Evolutionary conservation across 2,329 filamentous ascomycete genomes (phyloP), one percentile per base, ranked within the genome.

Genomic region (Alternaria sp.): DNA sequence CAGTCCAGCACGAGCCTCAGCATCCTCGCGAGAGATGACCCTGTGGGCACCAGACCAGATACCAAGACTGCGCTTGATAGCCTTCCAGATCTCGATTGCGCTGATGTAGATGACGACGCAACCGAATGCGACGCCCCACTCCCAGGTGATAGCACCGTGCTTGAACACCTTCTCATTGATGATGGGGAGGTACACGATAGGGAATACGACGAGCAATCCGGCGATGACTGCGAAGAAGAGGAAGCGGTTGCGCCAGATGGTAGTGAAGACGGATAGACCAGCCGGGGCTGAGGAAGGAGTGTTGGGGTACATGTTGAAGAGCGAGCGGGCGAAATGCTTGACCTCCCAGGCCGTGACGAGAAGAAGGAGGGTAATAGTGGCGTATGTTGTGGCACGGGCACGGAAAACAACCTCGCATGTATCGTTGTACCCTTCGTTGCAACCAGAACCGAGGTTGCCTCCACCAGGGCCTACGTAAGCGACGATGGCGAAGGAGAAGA

Each of bases 301-400:
- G 54, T 72, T 71, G 2, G 82, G 81, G 51, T 83, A 80, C 69
- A 84, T 79, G 69, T 83, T 82, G 74, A 83, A 84, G 5, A 83
- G 71, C 8, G 76, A 78, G 47, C 80, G 78, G 13, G 79, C 76
- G 36, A 83, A 81, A 61, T 83, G 81, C 66, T 83, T 83, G 61
- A 83, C 81, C 69, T 84, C 82, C 81, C 81, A 83, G 3, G 82
- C 82, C n/a, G 82, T 83, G 67, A 83, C 75, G 21, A 83, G 81
- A 10, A 83, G 77, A 0, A 83, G 71, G 5, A 82, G 78, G 0
- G 82, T 83, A 12, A 84, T 80, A 19, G 81, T 81, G 0, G 78
- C 76, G 73, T 83, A 84, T 0, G 81, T 82, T 0, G 82, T 83
- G 1, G 80, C 81, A 19, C 82, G 77, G 6, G 81, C 82, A 19